Base-by-base conservation (phyloP, 73 alveolate species). In the Paramecium bursaria region DNA sequence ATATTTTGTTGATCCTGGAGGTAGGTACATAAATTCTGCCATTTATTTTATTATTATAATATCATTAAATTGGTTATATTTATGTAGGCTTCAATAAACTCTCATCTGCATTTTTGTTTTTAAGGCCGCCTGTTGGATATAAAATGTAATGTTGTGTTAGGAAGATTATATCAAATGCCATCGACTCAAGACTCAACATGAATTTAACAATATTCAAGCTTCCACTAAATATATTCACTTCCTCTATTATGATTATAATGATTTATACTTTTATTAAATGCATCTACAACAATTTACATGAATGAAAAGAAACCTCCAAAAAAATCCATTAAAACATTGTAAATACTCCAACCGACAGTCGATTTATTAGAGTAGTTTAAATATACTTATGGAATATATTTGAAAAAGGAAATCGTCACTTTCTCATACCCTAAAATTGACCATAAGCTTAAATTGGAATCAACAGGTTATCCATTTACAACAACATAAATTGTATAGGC, bases 321-420 rank as follows among this genome's bases (percentile, higher is more conserved):
- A 79, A 96, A 96, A 60, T 96, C 99, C 10, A 93, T 88, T 57
- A 91, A 55, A 10, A 96, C 93, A 90, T 96, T 96, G 31, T 54
- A 91, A 47, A 96, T 95, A 85, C 96, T 94, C 99, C 99, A 96
- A 3, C 99, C 99, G 15, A 47, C 90, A 0, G 99, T 96, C n/a
- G 96, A 85, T 61, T 96, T 93, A 50, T 98, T 88, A 50, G 75
- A 73, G 60, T 87, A 96, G 86, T 96, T 96, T 57, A 90, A 85
- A 49, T 88, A 90, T 19, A 90, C 98, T 75, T 96, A 92, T 15
- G 98, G 98, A 21, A 87, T 33, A 75, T 96, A 96, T 85, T 96
- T 96, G n/a, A 91, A 86, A 33, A 96, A 86, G 17, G 98, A 92
- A 11, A 96, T 96, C 29, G 85, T 23, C 10, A 96, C 98, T 88